Base-by-base conservation (phyloP, 2,329 filamentous ascomycete genomes). In the Xylariaceae sp. region DNA sequence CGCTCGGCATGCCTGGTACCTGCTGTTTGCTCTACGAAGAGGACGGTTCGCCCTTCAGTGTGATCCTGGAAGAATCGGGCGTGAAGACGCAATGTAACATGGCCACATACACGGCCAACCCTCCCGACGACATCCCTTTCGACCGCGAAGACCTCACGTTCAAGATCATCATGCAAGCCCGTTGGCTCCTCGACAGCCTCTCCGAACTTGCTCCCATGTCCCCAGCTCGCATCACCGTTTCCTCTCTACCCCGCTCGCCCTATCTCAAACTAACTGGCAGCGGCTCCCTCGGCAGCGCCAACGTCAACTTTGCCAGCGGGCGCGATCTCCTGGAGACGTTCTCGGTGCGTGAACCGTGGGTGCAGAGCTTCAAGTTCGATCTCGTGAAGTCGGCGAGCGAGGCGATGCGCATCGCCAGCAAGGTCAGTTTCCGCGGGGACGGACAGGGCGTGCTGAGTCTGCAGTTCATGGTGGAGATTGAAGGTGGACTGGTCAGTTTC, bases 401-500 rank as follows among this genome's bases (percentile, higher is more conserved):
- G 64, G 93, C 94, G n/a, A 97, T 99, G 93, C 86, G 88, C 51
- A 84, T 92, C 44, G 91, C 92, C 3, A 92, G 84, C 69, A 99
- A 97, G 75, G 92, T 97, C 59, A 96, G 92, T 71, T 82, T 99
- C 62, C 82, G 94, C 13, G 88, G 91, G 0, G 94, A 99, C 73
- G 81, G 83, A 1, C 90, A 96, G 71, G 93, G 94, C 0, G 93
- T 99, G 35, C 74, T 99, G 64, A 97, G 90, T 74, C 76, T 97
- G 72, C 94, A 99, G 71, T 97, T 97, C 69, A 94, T 99, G 88
- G 88, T 99, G 13, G 91, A 97, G 71, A 80, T 92, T 48, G 90
- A 94, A 62, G 82, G 83, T 5, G 82, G 83, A 4, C 79, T 80
- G 23, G 78, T 86, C 45, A 89, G 86, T 67, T 95, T 93, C 74